Percentiles rank a stretch among this genome's conserved stretches.
Evolutionary conservation across 2,329 filamentous ascomycete genomes (phyloP).

Genomic region (Fusarium aywerte): DNA sequence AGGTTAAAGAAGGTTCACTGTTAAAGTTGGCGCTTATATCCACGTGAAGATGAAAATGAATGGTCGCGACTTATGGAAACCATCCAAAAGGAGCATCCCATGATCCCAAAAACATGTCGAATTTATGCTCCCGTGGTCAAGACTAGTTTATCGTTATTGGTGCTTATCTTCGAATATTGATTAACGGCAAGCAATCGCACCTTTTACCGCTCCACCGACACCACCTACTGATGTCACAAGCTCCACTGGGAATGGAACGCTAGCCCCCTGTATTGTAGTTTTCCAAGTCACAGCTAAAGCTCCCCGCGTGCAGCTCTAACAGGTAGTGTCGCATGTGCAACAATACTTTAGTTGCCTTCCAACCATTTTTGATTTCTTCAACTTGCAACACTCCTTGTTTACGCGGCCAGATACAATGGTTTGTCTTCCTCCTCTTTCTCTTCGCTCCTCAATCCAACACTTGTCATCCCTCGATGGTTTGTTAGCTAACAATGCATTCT

Average conservation of each 20-base stretch:
- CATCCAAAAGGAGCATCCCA: slow-evolving; percentile 22
- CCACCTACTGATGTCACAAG: slow-evolving; percentile 36
- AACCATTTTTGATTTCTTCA: slow-evolving; percentile 15
- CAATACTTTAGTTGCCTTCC: slow-evolving; percentile 7
- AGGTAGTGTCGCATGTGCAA: slow-evolving; percentile 21
- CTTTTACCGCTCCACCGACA: slow-evolving; percentile 23
- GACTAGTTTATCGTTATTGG: slow-evolving; percentile 26
- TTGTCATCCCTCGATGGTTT: slow-evolving; percentile 1
- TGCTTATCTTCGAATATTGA: not conserved
- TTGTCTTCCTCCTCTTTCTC: slow-evolving; percentile 12
- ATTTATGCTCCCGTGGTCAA: slow-evolving; percentile 34
- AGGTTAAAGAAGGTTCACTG: not conserved
- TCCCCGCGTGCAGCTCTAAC: slow-evolving; percentile 17
- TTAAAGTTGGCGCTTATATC: not conserved
- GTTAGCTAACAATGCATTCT: slow-evolving; percentile 31
- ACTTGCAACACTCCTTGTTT: slow-evolving; percentile 23
- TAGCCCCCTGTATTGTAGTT: slow-evolving; percentile 6
- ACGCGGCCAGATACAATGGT: slow-evolving; percentile 37
- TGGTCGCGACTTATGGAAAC: not conserved
- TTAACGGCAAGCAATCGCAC: slow-evolving; percentile 13
- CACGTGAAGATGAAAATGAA: not conserved
- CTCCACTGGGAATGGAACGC: slow-evolving; percentile 20
- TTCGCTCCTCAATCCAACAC: slow-evolving; percentile 6
- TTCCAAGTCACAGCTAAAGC: slow-evolving; percentile 11
- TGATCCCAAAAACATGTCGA: slow-evolving; percentile 24